Evolutionary conservation across 371 early-diverging fungal species (phyloP).

Genomic region (Rhizopus sp.): DNA sequence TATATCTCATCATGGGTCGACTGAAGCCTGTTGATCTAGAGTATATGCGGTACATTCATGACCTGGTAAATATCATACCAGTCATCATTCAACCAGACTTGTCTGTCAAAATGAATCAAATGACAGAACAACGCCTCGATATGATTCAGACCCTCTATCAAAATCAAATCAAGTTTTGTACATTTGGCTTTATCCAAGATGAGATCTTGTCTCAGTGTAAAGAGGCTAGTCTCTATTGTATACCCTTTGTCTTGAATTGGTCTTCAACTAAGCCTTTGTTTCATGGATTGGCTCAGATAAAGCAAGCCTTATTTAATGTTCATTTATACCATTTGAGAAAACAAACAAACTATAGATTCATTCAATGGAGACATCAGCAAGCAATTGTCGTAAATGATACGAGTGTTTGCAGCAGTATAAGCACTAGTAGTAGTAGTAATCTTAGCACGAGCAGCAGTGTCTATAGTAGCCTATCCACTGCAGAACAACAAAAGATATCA

Average conservation of each 20-base stretch:
- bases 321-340: constrained; percentile 6
- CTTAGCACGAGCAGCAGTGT: neutral
- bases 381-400: neutral
- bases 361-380: constrained; percentile 16
- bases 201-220: constrained; percentile 7
- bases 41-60: constrained; percentile 65
- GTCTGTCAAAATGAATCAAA: constrained; percentile 12
- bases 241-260: constrained; percentile 22
- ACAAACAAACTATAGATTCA: constrained; percentile 14
- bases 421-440: neutral
- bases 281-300: constrained; percentile 16
- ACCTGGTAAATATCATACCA: constrained; percentile 63
- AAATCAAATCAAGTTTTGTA: constrained; percentile 16
- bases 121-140: constrained; percentile 11
- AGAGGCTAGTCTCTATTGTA: constrained; percentile 8
- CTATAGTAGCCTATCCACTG: neutral
- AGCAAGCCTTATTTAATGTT: constrained; percentile 15
- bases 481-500: constrained; percentile 18
- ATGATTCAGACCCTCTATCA: constrained; percentile 7
- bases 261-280: constrained; percentile 12
- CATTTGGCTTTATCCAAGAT: constrained; percentile 12
- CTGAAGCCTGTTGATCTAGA: constrained; percentile 75
- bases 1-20: constrained; percentile 68
- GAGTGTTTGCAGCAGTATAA: neutral
- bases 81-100: constrained; percentile 67